Base-by-base conservation (phyloP, 805 yeast genomes). In the Teunomyces barrocoloradensis region DNA sequence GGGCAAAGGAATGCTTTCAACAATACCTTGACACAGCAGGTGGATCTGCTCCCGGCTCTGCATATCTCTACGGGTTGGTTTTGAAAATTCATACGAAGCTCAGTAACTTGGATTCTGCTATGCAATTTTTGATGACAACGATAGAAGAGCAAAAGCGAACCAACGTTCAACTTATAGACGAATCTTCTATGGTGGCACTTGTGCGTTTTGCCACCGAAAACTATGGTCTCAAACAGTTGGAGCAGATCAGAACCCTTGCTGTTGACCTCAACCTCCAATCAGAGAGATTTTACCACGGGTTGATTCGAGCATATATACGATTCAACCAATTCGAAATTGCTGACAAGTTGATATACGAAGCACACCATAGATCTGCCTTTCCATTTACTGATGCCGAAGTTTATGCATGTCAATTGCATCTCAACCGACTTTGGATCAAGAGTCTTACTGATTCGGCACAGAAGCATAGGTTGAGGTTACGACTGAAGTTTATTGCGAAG, bases 271-370 rank as follows among this genome's bases (percentile, higher is more conserved):
- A 54, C 20, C 43, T 60, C 9, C 50, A 57, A 15, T 61, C 62
- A 45, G 61, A 58, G n/a, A 46, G 51, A 3, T 61, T 69, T 47
- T 66, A 64, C 48, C 39, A 53, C 17, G 54, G 60, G 12, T 50
- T 69, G 43, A 62, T 67, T 28, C 36, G 52, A 7, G 68, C 69
- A 6, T 64, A 66, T 41, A 59, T 66, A 4, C 57, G 54, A 32
- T 49, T 66, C 25, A 68, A 64, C 6, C 66, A 68, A 43, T 61
- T 55, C 47, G 65, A 60, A 40, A 34, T 47, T 15, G 78, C 77
- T 1, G 72, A 72, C 41, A 52, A 50, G 9, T 43, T 64, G 28
- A 56, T 69, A 7, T 54, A 48, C 23, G 60, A 64, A 33, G 74
- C 73, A 2, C 75, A 71, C 39, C 45, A 43, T n/a, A 38, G 46